Conservation (phyloP, 164 flowering plant genomes). For the Akebia trifoliata region DNA sequence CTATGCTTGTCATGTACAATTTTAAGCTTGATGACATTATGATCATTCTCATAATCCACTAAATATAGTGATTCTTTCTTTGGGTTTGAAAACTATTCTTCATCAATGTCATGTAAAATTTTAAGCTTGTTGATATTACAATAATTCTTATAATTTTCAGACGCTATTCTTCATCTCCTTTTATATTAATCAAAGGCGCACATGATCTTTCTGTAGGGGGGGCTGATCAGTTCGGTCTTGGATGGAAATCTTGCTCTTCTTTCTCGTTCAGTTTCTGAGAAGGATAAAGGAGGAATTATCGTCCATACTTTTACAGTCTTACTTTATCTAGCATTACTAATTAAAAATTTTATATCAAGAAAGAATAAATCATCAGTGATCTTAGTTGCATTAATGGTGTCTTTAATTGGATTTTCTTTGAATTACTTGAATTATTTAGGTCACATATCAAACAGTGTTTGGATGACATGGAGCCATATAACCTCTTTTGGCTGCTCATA, state of each 20-base stretch:
- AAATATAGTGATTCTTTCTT: too few species aligned
- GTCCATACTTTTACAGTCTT: constrained; percentile 6
- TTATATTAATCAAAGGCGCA: too few species aligned
- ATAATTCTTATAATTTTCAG: too few species aligned
- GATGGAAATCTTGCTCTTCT: constrained; percentile 9
- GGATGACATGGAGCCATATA: constrained; percentile 15
- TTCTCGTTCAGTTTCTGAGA: constrained; percentile 9
- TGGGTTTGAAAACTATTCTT: too few species aligned
- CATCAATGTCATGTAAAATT: too few species aligned
- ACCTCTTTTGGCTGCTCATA: constrained; percentile 9
- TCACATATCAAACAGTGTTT: constrained; percentile 1
- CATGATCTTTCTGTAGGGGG: not conserved
- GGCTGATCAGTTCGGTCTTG: not conserved
- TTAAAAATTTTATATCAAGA: not conserved
- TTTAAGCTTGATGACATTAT: too few species aligned
- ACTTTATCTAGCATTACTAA: not conserved
- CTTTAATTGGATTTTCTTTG: constrained; percentile 7
- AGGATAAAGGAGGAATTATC: constrained; percentile 4
- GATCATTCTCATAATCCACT: too few species aligned
- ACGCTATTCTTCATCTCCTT: too few species aligned
- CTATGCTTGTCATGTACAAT: too few species aligned
- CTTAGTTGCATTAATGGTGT: not conserved
- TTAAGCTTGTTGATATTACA: too few species aligned
- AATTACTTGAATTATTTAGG: constrained; percentile 10
- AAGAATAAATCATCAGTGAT: not conserved